Evolutionary conservation across 2,329 filamentous ascomycete species (phyloP).

Genomic region (Dothiorella sarmentorum): DNA sequence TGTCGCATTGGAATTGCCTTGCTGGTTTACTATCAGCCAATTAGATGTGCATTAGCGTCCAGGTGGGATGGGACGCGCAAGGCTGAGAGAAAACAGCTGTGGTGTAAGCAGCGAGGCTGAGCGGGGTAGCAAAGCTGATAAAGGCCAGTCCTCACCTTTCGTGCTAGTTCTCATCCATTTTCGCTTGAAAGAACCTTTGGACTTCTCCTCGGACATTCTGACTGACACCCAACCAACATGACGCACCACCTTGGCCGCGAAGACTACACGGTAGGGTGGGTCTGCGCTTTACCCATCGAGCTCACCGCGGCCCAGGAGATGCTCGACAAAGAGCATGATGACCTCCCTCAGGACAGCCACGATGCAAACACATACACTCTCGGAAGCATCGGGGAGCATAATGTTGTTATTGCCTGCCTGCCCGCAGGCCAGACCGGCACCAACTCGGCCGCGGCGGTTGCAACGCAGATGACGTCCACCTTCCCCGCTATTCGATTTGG

Average conservation of each 20-base stretch:
- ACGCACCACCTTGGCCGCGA: slow-evolving; percentile 18
- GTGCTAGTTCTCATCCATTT: background rate
- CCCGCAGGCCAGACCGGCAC: slow-evolving; percentile 34
- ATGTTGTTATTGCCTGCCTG: slow-evolving; percentile 34
- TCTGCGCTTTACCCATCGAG: slow-evolving; percentile 33
- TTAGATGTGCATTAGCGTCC: background rate
- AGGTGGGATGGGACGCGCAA: background rate
- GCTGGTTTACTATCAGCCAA: background rate
- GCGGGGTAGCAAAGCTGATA: slow-evolving; percentile 7
- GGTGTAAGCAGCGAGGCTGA: slow-evolving; percentile 12
- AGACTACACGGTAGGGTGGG: slow-evolving; percentile 33
- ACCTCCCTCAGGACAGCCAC: slow-evolving; percentile 11
- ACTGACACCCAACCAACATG: slow-evolving; percentile 20
- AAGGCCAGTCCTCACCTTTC: background rate
- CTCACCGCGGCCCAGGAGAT: slow-evolving; percentile 29
- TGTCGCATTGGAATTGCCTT: background rate
- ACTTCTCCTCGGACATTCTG: background rate
- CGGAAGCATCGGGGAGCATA: slow-evolving; percentile 29
- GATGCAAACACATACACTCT: slow-evolving; percentile 28
- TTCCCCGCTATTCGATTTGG: slow-evolving; percentile 37
- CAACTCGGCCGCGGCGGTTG: slow-evolving; percentile 32
- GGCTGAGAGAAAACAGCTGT: background rate
- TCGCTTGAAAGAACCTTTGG: background rate
- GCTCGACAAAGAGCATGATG: slow-evolving; percentile 30
- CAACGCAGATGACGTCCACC: slow-evolving; percentile 29